Evolutionary conservation across 2,329 filamentous ascomycete species (phyloP).

Genomic region (Calonectria montana): DNA sequence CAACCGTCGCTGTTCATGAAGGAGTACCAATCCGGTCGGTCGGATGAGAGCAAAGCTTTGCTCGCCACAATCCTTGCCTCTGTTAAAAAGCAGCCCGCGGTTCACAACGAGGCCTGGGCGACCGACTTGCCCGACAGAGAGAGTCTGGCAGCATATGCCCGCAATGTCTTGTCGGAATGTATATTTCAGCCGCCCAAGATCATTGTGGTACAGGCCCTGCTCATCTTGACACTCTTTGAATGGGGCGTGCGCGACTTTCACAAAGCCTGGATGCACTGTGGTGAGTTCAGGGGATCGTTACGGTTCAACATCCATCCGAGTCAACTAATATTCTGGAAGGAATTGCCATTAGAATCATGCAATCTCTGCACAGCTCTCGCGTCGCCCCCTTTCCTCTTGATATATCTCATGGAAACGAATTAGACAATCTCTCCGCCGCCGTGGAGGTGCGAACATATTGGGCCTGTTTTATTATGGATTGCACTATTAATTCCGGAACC

Average conservation of each 20-base stretch:
- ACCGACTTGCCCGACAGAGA: constrained; percentile 17
- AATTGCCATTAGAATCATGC: constrained; percentile 40
- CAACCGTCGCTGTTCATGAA: constrained; percentile 47
- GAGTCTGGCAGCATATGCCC: constrained; percentile 29
- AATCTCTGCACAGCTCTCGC: constrained; percentile 37
- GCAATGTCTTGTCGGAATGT: constrained; percentile 20
- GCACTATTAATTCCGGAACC: constrained; percentile 55
- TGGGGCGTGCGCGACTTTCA: constrained; percentile 56
- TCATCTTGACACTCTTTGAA: constrained; percentile 54
- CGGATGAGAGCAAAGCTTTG: constrained; percentile 41
- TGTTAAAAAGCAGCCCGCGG: constrained; percentile 28
- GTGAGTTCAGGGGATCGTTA: not conserved
- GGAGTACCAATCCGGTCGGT: constrained; percentile 33
- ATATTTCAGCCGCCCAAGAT: constrained; percentile 35
- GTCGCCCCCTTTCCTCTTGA: constrained; percentile 32
- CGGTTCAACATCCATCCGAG: rapidly evolving
- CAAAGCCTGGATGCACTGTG: constrained; percentile 55
- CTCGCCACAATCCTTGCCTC: constrained; percentile 33
- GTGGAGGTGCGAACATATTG: constrained; percentile 56
- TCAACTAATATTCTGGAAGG: constrained; percentile 17
- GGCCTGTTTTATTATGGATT: constrained; percentile 59
- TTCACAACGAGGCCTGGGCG: constrained; percentile 27
- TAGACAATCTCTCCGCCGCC: constrained; percentile 32
- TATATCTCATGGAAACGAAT: constrained; percentile 23
- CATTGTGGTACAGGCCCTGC: constrained; percentile 52